Percentiles rank a stretch among this genome's conserved stretches.
Conservation (phyloP, 331 rosid species). For the Erythrophleum ivorense region DNA sequence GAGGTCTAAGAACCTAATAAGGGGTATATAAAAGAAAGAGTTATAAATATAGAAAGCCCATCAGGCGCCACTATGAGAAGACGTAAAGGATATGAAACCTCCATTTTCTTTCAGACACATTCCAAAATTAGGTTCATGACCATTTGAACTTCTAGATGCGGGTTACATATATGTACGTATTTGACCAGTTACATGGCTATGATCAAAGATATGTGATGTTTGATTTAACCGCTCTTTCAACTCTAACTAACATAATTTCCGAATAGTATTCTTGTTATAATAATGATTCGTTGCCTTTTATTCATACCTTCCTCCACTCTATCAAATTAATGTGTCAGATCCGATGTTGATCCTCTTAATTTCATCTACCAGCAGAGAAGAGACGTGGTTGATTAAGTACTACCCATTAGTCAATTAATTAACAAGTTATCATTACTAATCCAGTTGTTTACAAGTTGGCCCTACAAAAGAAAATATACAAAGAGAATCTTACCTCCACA, state of each 20-base stretch:
- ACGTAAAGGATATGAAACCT: background rate
- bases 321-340: slow-evolving; percentile 36
- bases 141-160: background rate
- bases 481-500: slow-evolving; percentile 53
- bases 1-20: too few relatives aligned
- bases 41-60: too few relatives aligned
- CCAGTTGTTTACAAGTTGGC: slow-evolving; percentile 39
- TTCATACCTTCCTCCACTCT: slow-evolving; percentile 16
- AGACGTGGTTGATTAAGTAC: slow-evolving; percentile 30
- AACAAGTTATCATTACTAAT: slow-evolving; percentile 17
- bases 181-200: background rate
- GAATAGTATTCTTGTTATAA: background rate
- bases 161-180: background rate
- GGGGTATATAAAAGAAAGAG: too few relatives aligned
- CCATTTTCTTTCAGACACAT: background rate
- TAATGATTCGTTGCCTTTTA: background rate
- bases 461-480: slow-evolving; percentile 42
- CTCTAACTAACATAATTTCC: background rate
- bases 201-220: background rate
- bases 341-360: slow-evolving; percentile 42
- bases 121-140: background rate
- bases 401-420: slow-evolving; percentile 5
- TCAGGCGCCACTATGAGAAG: too few relatives aligned
- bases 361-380: slow-evolving; percentile 25
- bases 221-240: background rate